Base-by-base conservation (phyloP, 257 asterid genomes). In the Scutellaria barbata region DNA sequence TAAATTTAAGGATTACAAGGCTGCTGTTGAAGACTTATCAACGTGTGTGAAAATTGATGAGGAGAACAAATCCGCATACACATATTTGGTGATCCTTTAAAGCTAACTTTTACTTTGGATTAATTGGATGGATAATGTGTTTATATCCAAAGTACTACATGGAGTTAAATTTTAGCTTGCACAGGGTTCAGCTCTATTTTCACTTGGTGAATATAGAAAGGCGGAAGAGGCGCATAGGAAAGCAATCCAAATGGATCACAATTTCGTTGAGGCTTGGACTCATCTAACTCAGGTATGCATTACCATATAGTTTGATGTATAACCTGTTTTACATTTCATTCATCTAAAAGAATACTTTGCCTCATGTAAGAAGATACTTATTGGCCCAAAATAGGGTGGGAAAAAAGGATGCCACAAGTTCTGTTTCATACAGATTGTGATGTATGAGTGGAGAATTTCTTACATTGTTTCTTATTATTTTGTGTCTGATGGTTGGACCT, bases 191-290 rank as follows among this genome's bases (percentile, higher is more conserved):
- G 92, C 99, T 73, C 87, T 91, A 77, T 90, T 89, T 66, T 82
- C 97, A 50, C 82, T 92, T 69, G 99, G 97, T 73, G 98, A 95
- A 75, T 88, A 83, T 84, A 77, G 51, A 74, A 85, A 75, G 82
- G 96, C 99, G 9, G 98, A 92, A 86, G 95, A 88, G 78, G 98
- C 98, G 50, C 99, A 95, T 82, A 73, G 58, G 86, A 89, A 83
- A 84, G 96, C 99, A 62, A 85, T 92, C 86, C 86, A 88, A 75
- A 86, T 95, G 63, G 99, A 95, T 81, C 77, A 77, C 68, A 84
- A 63, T 65, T 95, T 92, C 75, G 77, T 92, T 9, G 99, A 95
- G 87, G 99, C 99, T 61, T 89, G 98, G 98, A 80, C 95, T 76
- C 98, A 95, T 86, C 86, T 95, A 62, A 86, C 98, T 74, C 99